Evolutionary conservation across 257 asterid genomes (phyloP), one percentile per base, ranked within the genome.

Genomic region (Plantago elongata): DNA sequence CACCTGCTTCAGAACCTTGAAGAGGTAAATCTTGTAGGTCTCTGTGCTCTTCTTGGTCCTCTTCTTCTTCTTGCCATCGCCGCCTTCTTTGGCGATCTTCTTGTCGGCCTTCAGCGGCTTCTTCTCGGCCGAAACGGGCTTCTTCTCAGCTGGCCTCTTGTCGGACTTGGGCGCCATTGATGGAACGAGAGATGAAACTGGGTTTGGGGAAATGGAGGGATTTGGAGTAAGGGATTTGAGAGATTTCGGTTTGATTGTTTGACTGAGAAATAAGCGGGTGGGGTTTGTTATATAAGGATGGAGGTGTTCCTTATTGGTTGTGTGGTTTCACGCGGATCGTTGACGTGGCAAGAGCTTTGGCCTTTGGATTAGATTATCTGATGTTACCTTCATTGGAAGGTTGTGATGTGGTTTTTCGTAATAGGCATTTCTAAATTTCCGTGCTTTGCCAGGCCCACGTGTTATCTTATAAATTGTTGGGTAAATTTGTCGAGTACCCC

Each of bases 1-100:
- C 46, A 78, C 78, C 72, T 75, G 84, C 46, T 78, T 78, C 69
- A 78, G 51, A 3, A 78, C 83, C 71, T 74, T 74, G 77, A 77
- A 77, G 11, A 73, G 54, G 69, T 77, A 77, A 15, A 77, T 77
- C 70, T 73, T 77, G 69, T 77, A 77, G 38, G 79, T 73, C 69
- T 77, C 79, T 51, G 51, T 67, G 74, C 70, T 73, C 76, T 77
- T 77, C 67, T 77, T 77, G 46, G 59, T 67, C 69, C 69, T 77
- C 76, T 77, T 77, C 61, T 77, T 77, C 74, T 63, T 69, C 60
- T 73, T 73, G 69, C 52, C 45, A 50, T 40, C 60, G 5, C 60
- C 69, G 63, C 66, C 78, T 42, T 72, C 75, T 12, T 68, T 68
- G 9, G 60, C 9, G 17, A 61, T 50, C 63, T 65, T 56, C 45